Conservation (phyloP, 495 filamentous ascomycete genomes). For the Podospora tetraspora region DNA sequence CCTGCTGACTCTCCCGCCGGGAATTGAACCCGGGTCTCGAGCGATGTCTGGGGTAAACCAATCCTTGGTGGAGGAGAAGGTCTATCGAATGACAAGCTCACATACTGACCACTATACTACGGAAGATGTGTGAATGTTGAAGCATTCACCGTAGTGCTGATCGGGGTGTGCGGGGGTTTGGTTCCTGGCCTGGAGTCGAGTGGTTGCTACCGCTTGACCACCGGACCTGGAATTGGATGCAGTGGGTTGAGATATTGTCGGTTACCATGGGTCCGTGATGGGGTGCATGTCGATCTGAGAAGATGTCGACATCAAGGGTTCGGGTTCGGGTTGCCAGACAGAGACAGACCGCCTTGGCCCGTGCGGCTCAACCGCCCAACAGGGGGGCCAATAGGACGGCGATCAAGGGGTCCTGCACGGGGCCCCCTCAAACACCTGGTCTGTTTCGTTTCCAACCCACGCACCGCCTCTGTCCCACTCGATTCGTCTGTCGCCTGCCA, state of each 20-base stretch:
- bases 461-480: neutral
- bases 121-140: neutral
- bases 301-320: neutral
- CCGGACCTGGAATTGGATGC: neutral
- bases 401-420: neutral
- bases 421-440: constrained; percentile 10
- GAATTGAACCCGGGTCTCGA: neutral
- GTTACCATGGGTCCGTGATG: neutral
- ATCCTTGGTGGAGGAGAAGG: neutral
- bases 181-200: neutral
- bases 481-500: constrained; percentile 1
- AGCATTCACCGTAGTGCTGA: neutral
- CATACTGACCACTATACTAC: neutral
- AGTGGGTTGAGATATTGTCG: neutral
- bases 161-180: neutral
- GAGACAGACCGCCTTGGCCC: neutral
- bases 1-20: neutral
- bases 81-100: neutral
- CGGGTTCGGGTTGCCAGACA: neutral
- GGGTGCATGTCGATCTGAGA: neutral
- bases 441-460: constrained; percentile 14
- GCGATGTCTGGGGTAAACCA: neutral
- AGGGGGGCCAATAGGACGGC: neutral
- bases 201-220: neutral
- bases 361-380: neutral